Conservation (phyloP, 768 basidiomycete species). For the Omphalotus guepiniiformis region DNA sequence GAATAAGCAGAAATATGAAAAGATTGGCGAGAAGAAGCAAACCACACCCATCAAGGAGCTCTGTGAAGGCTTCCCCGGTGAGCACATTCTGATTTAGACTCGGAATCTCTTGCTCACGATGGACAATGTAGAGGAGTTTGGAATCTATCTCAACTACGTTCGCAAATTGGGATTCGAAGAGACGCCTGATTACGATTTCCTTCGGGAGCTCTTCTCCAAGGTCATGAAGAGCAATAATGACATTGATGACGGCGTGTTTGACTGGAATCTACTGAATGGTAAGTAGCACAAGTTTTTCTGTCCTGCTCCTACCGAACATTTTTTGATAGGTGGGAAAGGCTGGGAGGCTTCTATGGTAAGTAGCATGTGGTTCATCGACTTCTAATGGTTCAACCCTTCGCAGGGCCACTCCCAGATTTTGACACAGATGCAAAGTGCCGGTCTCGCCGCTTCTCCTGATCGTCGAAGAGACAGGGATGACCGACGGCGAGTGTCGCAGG, state of each 20-base stretch:
- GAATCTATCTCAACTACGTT: conserved; percentile 98
- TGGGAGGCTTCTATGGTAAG: conserved; percentile 84
- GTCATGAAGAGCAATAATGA: conserved; percentile 90
- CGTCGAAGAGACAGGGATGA: conserved; percentile 67
- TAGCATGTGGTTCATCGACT: conserved; percentile 17
- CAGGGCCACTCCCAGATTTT: conserved; percentile 65
- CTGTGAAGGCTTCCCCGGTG: conserved; percentile 92
- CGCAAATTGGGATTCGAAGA: conserved; percentile 99
- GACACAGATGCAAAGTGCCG: conserved; percentile 58
- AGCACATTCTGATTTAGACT: conserved; percentile 15
- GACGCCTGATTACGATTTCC: conserved; percentile 97
- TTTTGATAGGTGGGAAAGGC: conserved; percentile 72
- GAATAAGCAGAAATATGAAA: conserved; percentile 99
- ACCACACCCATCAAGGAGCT: conserved; percentile 96
- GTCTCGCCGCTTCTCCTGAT: conserved; percentile 46
- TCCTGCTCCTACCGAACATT: conserved; percentile 3
- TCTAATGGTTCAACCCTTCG: conserved; percentile 5
- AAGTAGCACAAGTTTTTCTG: conserved; percentile 12
- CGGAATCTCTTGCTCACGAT: background rate
- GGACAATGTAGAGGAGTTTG: conserved; percentile 79
- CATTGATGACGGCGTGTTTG: conserved; percentile 88
- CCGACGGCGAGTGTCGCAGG: conserved; percentile 59
- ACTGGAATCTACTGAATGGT: conserved; percentile 95
- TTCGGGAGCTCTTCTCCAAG: conserved; percentile 92
- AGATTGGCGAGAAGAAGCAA: conserved; percentile 99